phyloP scores from a whole-genome alignment of 1,139 yeast genomes.

The Zygoascus hellenicus region DNA sequence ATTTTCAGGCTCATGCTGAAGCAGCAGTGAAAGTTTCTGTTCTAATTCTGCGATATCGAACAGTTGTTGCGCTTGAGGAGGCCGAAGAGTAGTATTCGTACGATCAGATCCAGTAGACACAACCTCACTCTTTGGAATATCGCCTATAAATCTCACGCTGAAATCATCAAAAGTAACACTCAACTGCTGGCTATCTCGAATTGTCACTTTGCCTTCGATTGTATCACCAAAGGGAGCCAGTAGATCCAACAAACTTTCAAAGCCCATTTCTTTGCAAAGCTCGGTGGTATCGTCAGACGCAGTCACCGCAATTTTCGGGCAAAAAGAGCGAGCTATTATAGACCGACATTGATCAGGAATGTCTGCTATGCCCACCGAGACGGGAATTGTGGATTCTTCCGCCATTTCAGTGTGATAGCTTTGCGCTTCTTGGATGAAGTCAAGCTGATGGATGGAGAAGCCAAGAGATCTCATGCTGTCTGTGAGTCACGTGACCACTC shows the following conservation, averaged over 20 bases:
- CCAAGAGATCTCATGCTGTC: too few species aligned
- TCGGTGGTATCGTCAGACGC: constrained; percentile 49
- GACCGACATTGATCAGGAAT: constrained; percentile 15
- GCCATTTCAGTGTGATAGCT: too few species aligned
- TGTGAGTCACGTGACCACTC: too few species aligned
- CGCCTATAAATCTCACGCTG: constrained; percentile 26
- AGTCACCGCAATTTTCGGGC: constrained; percentile 54
- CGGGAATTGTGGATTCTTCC: not conserved
- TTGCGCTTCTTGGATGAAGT: too few species aligned
- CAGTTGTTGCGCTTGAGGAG: constrained; percentile 9
- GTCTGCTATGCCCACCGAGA: not conserved
- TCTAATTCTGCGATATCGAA: constrained; percentile 22
- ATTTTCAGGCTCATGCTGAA: constrained; percentile 13
- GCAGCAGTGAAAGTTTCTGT: constrained; percentile 13
- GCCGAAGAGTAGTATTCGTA: constrained; percentile 1
- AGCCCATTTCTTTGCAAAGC: constrained; percentile 38
- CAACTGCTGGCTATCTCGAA: constrained; percentile 36
- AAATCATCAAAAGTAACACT: constrained; percentile 31
- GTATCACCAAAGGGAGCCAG: constrained; percentile 40
- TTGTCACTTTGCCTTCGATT: constrained; percentile 37
- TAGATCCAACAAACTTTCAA: constrained; percentile 37
- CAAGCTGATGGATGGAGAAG: too few species aligned
- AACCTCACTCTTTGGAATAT: constrained; percentile 1
- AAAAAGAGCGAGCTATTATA: constrained; percentile 39
- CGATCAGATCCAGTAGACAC: constrained; percentile 2